These are phyloP conservation scores for Neonectria punicea DNA, from an alignment of 2,329 filamentous ascomycete species.

Conservation along the genomic window DNA sequence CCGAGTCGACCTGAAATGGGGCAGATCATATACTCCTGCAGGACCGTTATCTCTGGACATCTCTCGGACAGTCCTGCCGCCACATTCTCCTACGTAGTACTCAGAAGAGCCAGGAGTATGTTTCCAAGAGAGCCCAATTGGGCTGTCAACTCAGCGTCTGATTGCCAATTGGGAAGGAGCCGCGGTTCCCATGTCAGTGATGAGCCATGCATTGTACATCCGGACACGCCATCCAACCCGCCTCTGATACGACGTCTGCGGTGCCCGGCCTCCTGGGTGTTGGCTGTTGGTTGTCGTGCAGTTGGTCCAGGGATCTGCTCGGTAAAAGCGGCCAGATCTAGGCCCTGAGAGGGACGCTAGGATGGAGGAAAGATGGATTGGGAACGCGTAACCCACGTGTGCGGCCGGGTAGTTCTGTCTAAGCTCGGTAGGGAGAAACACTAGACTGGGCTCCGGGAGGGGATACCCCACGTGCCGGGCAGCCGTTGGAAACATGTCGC, in stretches of 20 bases:
- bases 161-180: constrained; percentile 16
- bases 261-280: background rate
- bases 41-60: background rate
- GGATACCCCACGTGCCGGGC: constrained; percentile 2
- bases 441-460: background rate
- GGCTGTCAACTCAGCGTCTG: background rate
- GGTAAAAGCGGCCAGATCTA: constrained; percentile 3
- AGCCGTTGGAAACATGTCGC: background rate
- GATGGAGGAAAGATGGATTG: background rate
- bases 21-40: constrained; percentile 19
- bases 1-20: background rate
- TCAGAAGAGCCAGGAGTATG: constrained; percentile 5
- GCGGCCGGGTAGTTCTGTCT: background rate
- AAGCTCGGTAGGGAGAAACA: background rate
- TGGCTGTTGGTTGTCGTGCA: background rate
- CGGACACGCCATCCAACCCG: constrained; percentile 17
- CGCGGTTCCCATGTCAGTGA: background rate
- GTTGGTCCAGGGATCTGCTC: constrained; percentile 1
- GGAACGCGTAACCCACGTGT: background rate
- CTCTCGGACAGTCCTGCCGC: constrained; percentile 1
- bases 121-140: background rate
- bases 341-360: background rate
- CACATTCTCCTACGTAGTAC: background rate
- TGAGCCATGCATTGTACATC: background rate
- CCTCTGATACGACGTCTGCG: constrained; percentile 24